Conservation (phyloP, 257 asterid genomes). For the Solanum paucissectum region DNA sequence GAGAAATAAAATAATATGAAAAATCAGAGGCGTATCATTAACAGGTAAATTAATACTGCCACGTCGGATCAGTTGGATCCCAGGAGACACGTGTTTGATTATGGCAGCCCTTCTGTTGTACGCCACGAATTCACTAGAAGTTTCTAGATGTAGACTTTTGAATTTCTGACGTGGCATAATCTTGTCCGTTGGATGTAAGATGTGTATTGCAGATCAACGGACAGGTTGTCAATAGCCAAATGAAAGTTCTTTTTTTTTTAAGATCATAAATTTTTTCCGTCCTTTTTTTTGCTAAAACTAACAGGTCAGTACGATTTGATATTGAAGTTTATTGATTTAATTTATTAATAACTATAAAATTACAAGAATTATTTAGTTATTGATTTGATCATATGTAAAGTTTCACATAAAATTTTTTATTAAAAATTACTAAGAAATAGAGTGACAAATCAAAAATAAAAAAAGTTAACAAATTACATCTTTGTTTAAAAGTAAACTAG, state of each 20-base stretch:
- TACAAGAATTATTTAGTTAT: too few relatives aligned
- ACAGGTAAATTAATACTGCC: slow-evolving; percentile 31
- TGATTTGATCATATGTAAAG: too few relatives aligned
- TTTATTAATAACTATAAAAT: too few relatives aligned
- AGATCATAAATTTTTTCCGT: not conserved
- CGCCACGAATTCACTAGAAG: slow-evolving; percentile 20
- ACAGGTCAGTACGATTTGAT: not conserved
- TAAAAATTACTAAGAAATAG: too few relatives aligned
- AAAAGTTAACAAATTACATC: too few relatives aligned
- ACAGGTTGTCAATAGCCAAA: not conserved
- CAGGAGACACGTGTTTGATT: slow-evolving; percentile 29
- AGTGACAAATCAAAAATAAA: too few relatives aligned
- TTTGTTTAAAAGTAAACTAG: too few relatives aligned
- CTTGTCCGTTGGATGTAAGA: not conserved
- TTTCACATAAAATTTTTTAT: too few relatives aligned
- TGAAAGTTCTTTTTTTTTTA: too few relatives aligned
- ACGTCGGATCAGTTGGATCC: slow-evolving; percentile 31
- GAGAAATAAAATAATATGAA: not conserved
- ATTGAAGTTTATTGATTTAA: too few relatives aligned
- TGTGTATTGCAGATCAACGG: not conserved
- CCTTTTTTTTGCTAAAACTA: not conserved
- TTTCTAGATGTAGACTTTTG: slow-evolving; percentile 38
- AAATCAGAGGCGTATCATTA: slow-evolving; percentile 39
- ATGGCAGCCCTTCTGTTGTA: slow-evolving; percentile 6
- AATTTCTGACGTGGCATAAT: not conserved